Percentiles rank a stretch among this genome's conserved stretches.
phyloP scores from a whole-genome alignment of 2,329 filamentous ascomycete species.

The Rhynchosporium graminicola region DNA sequence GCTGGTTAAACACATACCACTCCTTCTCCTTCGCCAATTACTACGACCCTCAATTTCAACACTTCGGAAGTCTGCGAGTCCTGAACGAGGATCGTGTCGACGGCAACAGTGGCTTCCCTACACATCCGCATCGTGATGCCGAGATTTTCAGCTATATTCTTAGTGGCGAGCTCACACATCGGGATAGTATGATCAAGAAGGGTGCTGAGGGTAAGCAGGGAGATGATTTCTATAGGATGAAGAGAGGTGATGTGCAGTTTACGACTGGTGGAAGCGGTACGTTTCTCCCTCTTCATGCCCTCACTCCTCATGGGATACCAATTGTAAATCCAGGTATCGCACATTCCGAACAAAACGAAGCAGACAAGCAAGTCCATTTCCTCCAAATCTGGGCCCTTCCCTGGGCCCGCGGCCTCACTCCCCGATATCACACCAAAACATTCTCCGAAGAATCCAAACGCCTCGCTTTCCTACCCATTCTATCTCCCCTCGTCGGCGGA shows the following conservation, averaged over 20 bases:
- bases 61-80: conserved; percentile 77
- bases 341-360: conserved; percentile 82
- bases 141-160: conserved; percentile 90
- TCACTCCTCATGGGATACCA: conserved; percentile 8
- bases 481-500: conserved; percentile 73
- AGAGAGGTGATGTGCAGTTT: conserved; percentile 83
- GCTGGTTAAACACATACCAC: conserved; percentile 86
- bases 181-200: conserved; percentile 80
- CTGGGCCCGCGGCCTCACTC: conserved; percentile 70
- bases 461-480: conserved; percentile 69
- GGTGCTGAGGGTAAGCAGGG: conserved; percentile 55
- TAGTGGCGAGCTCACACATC: conserved; percentile 82
- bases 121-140: conserved; percentile 81
- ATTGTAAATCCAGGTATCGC: conserved; percentile 56
- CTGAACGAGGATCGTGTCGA: conserved; percentile 87
- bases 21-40: conserved; percentile 79
- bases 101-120: conserved; percentile 75
- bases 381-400: conserved; percentile 87
- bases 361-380: conserved; percentile 73
- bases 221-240: conserved; percentile 70
- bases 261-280: conserved; percentile 79
- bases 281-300: conserved; percentile 17
- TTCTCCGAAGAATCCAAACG: conserved; percentile 75
- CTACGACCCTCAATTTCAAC: conserved; percentile 58
- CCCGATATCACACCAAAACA: conserved; percentile 73